phyloP scores from a whole-genome alignment of 768 basidiomycete species.

The Lentinula sp. region DNA sequence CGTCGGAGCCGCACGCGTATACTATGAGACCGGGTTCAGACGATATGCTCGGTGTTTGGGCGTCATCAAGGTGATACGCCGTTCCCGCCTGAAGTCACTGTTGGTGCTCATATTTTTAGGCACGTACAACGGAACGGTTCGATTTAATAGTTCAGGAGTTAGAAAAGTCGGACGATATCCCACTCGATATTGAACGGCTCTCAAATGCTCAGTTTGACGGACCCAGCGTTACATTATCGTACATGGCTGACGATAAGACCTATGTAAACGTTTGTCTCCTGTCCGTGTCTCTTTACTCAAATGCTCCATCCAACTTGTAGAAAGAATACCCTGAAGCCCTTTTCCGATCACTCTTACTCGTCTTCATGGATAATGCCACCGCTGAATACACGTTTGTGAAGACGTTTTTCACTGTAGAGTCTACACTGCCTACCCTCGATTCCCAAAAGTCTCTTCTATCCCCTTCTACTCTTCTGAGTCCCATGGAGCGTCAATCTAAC shows the following conservation, averaged over 20 bases:
- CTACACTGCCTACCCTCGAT: slow-evolving; percentile 27
- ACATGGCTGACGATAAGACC: slow-evolving; percentile 83
- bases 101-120: slow-evolving; percentile 29
- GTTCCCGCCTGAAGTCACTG: background rate
- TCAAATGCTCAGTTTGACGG: slow-evolving; percentile 71
- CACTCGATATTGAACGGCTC: slow-evolving; percentile 51
- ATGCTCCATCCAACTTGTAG: slow-evolving; percentile 28
- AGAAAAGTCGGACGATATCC: slow-evolving; percentile 29
- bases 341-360: slow-evolving; percentile 78
- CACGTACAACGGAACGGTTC: slow-evolving; percentile 62
- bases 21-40: slow-evolving; percentile 94
- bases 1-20: slow-evolving; percentile 73
- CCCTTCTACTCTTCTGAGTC: slow-evolving; percentile 35
- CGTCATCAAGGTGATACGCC: slow-evolving; percentile 58
- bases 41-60: slow-evolving; percentile 81
- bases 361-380: slow-evolving; percentile 92
- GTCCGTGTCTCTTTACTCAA: slow-evolving; percentile 3
- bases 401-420: slow-evolving; percentile 64
- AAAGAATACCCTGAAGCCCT: slow-evolving; percentile 82
- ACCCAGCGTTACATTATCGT: slow-evolving; percentile 74
- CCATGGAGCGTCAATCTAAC: slow-evolving; percentile 32
- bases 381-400: slow-evolving; percentile 88
- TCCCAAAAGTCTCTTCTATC: slow-evolving; percentile 28
- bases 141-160: slow-evolving; percentile 51
- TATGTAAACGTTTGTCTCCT: slow-evolving; percentile 54